phyloP scores from a whole-genome alignment of 768 basidiomycete species.

The Glaciozyma antarctica region DNA sequence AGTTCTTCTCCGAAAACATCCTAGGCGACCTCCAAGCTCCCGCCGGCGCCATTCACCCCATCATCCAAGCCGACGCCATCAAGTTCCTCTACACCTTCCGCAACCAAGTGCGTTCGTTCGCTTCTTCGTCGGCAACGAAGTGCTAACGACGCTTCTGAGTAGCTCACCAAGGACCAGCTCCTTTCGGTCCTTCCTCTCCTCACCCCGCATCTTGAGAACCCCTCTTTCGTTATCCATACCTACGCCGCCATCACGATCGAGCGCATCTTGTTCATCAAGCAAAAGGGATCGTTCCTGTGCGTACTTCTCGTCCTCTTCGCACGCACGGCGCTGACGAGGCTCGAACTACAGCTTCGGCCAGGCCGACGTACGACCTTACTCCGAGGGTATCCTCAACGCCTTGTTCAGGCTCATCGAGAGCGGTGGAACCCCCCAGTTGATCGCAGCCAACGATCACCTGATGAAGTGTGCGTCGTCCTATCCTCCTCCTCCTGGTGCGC shows the following conservation, averaged over 20 bases:
- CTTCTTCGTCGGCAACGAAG: background rate
- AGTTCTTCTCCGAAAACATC: slow-evolving; percentile 89
- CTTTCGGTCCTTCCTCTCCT: slow-evolving; percentile 81
- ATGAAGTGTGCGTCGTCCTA: slow-evolving; percentile 67
- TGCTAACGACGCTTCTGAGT: background rate
- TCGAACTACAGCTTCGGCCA: slow-evolving; percentile 61
- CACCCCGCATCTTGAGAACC: slow-evolving; percentile 65
- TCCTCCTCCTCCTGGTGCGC: background rate
- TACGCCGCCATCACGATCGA: slow-evolving; percentile 99
- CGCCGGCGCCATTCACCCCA: slow-evolving; percentile 58
- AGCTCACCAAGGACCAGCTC: slow-evolving; percentile 90
- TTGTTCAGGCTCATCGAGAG: slow-evolving; percentile 70
- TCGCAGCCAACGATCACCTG: slow-evolving; percentile 92
- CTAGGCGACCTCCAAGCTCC: slow-evolving; percentile 71
- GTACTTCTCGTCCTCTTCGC: slow-evolving; percentile 36
- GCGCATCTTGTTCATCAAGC: slow-evolving; percentile 81
- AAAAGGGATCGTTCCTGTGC: slow-evolving; percentile 62
- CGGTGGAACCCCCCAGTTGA: slow-evolving; percentile 73
- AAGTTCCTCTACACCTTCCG: slow-evolving; percentile 89
- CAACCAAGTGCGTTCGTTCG: slow-evolving; percentile 58
- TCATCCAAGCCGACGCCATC: slow-evolving; percentile 92
- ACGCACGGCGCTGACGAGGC: background rate
- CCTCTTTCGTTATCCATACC: slow-evolving; percentile 85
- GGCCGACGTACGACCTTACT: slow-evolving; percentile 73
- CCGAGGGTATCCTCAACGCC: slow-evolving; percentile 55